Base-by-base conservation (phyloP, 257 asterid species). In the Ophiorrhiza pumila region DNA sequence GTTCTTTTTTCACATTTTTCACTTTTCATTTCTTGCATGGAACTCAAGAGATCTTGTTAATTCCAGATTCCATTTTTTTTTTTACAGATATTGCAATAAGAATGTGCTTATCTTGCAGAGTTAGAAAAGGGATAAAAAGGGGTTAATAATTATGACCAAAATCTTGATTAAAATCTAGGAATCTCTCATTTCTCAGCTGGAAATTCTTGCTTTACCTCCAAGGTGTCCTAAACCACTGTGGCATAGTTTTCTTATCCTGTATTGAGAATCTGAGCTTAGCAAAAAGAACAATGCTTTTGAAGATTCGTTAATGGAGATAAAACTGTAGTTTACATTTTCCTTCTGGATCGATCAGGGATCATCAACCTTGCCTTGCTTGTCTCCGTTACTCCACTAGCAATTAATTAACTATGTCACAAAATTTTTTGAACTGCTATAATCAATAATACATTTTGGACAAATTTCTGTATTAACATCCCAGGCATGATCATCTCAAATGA, bases 101-200 rank as follows among this genome's bases (percentile, higher is more conserved):
- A 74, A 82, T 86, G 88, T 91, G 84, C 96, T 87, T 86, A 83
- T 77, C 97, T 89, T 91, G 92, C 68, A 53, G 77, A 52, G 87
- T 25, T 78, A 31, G 45, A 75, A 77, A 55, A 74, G 77, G 55
- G 18, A 61, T 43, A 12, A 57, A 34, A 39, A 71, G 34, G 31
- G 18, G 14, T 27, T 39, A 18, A 41, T 64, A 7, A 64, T 53
- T 53, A 45, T 34, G 43, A 2, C 35, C 63, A 52, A 42, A 55
- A 50, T 46, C n/a, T 71, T 69, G 20, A 10, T 14, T 67, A 22
- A 49, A 60, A 47, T 57, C 31, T 65, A 71, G 85, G 86, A 79
- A 78, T 81, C 79, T 81, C 79, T 55, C 18, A 52, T 53, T 41
- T 52, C 43, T 34, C 45, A n/a, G 65, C 61, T 74, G 76, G 74